Percentiles rank a stretch among this genome's conserved stretches.
Evolutionary conservation across 345 rosid species (phyloP).

Genomic region (Psidium friedrichsthalianum): DNA sequence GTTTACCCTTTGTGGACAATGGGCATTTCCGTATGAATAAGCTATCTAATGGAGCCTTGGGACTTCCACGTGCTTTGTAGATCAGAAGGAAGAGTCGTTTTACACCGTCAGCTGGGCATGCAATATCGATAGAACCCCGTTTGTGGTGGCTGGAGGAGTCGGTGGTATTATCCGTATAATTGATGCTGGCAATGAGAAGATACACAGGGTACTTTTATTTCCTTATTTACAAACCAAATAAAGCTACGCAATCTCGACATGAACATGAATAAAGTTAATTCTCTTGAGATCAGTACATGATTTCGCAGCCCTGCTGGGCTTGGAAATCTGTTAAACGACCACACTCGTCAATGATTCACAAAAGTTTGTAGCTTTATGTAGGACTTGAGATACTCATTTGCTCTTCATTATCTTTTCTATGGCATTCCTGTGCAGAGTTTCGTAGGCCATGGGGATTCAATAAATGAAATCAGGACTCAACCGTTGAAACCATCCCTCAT

Average conservation of each 20-base stretch:
- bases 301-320: neutral
- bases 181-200: slow-evolving; percentile 65
- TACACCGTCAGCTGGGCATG: slow-evolving; percentile 94
- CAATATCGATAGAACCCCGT: slow-evolving; percentile 52
- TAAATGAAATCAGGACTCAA: slow-evolving; percentile 93
- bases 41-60: slow-evolving; percentile 9
- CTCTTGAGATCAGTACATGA: neutral
- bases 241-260: neutral
- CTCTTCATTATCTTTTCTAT: neutral
- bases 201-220: slow-evolving; percentile 52
- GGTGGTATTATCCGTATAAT: slow-evolving; percentile 88
- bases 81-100: slow-evolving; percentile 96
- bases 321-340: neutral
- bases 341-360: neutral
- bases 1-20: neutral
- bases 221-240: neutral
- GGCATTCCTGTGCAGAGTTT: slow-evolving; percentile 50
- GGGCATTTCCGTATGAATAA: neutral
- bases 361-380: neutral
- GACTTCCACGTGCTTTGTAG: slow-evolving; percentile 40
- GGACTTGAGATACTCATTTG: neutral
- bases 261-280: neutral
- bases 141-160: slow-evolving; percentile 75
- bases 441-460: slow-evolving; percentile 95
- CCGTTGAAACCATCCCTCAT: slow-evolving; percentile 82